Percentiles rank a stretch among this genome's conserved stretches.
phyloP scores from a whole-genome alignment of 805 yeast species.

The Tetrapisispora iriomotensis region DNA sequence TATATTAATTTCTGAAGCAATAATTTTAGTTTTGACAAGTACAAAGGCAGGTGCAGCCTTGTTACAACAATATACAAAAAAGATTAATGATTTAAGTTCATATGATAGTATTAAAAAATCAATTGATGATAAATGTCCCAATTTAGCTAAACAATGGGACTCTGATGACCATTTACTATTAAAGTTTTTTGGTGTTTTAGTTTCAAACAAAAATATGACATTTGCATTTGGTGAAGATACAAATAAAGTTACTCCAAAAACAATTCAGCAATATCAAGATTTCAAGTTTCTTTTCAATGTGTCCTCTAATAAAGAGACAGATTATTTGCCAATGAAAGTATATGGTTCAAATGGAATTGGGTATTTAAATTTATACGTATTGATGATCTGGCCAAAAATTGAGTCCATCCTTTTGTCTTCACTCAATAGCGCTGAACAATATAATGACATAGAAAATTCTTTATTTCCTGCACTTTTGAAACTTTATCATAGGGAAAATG shows the following conservation, averaged over 20 bases:
- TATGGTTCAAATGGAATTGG: slow-evolving; percentile 7
- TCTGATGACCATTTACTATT: slow-evolving; percentile 3
- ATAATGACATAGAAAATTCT: slow-evolving; percentile 1
- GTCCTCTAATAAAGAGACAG: slow-evolving; percentile 1
- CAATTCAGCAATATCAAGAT: not conserved
- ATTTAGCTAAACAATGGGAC: not conserved
- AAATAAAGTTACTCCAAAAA: not conserved
- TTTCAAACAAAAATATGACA: slow-evolving; percentile 9
- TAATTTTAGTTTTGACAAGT: slow-evolving; percentile 13
- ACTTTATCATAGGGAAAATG: slow-evolving; percentile 8
- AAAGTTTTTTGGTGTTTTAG: slow-evolving; percentile 10
- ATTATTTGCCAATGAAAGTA: not conserved
- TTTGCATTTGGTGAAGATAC: slow-evolving; percentile 4
- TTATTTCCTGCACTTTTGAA: slow-evolving; percentile 7
- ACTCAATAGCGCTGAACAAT: not conserved
- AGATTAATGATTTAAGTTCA: too few species aligned
- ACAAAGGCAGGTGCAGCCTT: slow-evolving; percentile 20
- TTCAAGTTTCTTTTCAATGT: slow-evolving; percentile 8
- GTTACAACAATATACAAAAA: too few species aligned
- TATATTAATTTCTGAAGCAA: slow-evolving; percentile 8
- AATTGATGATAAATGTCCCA: slow-evolving; percentile 1
- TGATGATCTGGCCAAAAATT: slow-evolving; percentile 8
- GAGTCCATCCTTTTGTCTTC: slow-evolving; percentile 4
- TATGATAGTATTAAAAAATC: not conserved
- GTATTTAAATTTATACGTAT: slow-evolving; percentile 12